phyloP scores from a whole-genome alignment of 768 basidiomycete genomes.

The Pulveroboletus sp. region DNA sequence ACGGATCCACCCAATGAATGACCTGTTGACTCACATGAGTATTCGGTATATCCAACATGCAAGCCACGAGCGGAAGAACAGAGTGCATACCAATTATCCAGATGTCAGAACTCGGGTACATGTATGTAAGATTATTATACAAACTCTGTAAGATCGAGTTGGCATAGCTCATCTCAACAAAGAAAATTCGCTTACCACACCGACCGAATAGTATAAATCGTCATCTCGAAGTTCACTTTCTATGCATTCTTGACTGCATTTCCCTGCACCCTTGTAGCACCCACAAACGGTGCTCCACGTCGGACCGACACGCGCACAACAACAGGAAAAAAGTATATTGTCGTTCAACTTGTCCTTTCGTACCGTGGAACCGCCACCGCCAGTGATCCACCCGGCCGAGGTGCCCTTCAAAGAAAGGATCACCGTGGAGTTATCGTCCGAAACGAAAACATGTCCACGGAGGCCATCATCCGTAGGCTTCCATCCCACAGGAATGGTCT shows the following conservation, averaged over 20 bases:
- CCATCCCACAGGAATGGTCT: constrained; percentile 85
- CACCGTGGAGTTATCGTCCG: constrained; percentile 77
- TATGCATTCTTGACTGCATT: constrained; percentile 77
- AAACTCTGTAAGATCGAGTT: constrained; percentile 53
- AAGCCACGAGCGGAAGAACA: not conserved
- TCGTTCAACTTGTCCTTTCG: constrained; percentile 93
- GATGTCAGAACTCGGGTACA: constrained; percentile 87
- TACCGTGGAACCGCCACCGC: constrained; percentile 77
- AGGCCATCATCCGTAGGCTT: constrained; percentile 84
- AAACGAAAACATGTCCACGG: constrained; percentile 88
- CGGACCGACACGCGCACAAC: constrained; percentile 91
- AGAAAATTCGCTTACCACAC: constrained; percentile 51
- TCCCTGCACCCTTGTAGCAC: constrained; percentile 70
- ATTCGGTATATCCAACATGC: not conserved
- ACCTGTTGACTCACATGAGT: constrained; percentile 20
- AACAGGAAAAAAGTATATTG: constrained; percentile 93
- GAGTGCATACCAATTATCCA: constrained; percentile 68
- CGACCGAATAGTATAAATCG: constrained; percentile 83
- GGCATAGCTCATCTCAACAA: not conserved
- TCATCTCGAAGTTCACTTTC: constrained; percentile 76
- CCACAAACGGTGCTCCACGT: constrained; percentile 92
- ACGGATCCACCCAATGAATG: constrained; percentile 86
- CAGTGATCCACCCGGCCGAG: constrained; percentile 60
- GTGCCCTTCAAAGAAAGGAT: constrained; percentile 93
- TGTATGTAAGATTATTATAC: constrained; percentile 85